Conservation (phyloP, 305 asterid genomes). For the Rubia tinctorum region DNA sequence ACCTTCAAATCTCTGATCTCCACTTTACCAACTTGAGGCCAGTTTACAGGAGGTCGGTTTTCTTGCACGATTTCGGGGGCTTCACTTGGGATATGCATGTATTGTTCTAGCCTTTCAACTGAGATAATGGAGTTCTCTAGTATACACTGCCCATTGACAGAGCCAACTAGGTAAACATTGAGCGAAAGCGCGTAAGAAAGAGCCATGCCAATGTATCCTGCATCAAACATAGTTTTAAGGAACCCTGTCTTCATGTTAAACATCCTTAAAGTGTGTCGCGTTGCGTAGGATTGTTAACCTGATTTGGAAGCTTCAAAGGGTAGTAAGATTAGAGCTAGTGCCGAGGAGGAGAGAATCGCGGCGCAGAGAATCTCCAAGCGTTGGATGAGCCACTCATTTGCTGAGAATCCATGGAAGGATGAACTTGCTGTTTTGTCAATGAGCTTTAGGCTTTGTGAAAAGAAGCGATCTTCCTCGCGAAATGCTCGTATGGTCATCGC, state of each 20-base stretch:
- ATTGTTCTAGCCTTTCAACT: conserved; percentile 44
- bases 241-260: neutral
- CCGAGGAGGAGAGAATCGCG: conserved; percentile 72
- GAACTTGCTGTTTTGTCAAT: conserved; percentile 83
- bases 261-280: neutral
- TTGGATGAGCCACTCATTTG: conserved; percentile 93
- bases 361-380: conserved; percentile 80
- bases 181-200: conserved; percentile 86
- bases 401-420: conserved; percentile 82
- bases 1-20: conserved; percentile 77
- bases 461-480: conserved; percentile 76
- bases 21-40: conserved; percentile 81
- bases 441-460: conserved; percentile 59
- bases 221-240: conserved; percentile 11
- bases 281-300: conserved; percentile 35
- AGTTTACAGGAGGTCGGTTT: conserved; percentile 55
- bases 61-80: conserved; percentile 63
- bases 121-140: conserved; percentile 20
- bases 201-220: conserved; percentile 98
- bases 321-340: conserved; percentile 87
- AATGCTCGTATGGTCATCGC: conserved; percentile 80
- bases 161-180: conserved; percentile 66
- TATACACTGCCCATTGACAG: conserved; percentile 48
- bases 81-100: conserved; percentile 60
- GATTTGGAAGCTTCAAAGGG: conserved; percentile 82